Evolutionary conservation across 2,329 filamentous ascomycete species (phyloP), one percentile per base, ranked within the genome.

Genomic region (Geoglossum cookeanum): DNA sequence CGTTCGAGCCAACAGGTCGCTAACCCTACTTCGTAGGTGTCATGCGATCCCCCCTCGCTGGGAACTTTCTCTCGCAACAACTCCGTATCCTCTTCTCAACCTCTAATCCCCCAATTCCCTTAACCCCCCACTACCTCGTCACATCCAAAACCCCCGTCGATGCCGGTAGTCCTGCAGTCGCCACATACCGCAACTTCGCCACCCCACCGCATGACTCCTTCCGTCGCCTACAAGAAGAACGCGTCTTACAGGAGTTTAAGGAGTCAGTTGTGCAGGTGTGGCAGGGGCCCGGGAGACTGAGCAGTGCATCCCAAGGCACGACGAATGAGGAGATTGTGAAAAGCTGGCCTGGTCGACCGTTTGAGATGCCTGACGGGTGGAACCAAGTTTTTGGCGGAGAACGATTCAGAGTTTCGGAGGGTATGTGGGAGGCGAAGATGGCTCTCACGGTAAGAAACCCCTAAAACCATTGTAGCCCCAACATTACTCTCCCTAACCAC

Each of bases 291-390:
- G 83, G 83, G 59, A 78, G 81, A 60, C 81, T 88, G 64, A 69
- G 68, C 66, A 63, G 67, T 70, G 49, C 30, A 53, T 32, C 35
- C 72, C 71, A 70, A 27, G 81, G 83, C 42, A 63, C 72, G 30
- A 71, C 73, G 4, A 94, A 91, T 67, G 81, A 92, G 66, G 90
- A 96, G 47, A 75, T 81, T 53, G 83, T 83, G 58, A 83, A 79
- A 67, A 76, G 72, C 49, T 81, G 83, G 61, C 87, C 88, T 0
- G 87, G 87, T 45, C 84, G 88, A 56, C 85, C 92, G 9, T 98
- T 96, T 65, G 92, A 98, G 74, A 92, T 98, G 79, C 92, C 92
- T 8, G 88, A 97, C 67, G 92, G 92, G 55, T 90, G 85, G 73
- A 98, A 97, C 74, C 87, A 94, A 69, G 85, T 95, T 71, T 98